Percentiles rank a stretch among this genome's conserved stretches.
phyloP scores from a whole-genome alignment of 352 stramenopile genomes.

The Elongisporangium anandrum region DNA sequence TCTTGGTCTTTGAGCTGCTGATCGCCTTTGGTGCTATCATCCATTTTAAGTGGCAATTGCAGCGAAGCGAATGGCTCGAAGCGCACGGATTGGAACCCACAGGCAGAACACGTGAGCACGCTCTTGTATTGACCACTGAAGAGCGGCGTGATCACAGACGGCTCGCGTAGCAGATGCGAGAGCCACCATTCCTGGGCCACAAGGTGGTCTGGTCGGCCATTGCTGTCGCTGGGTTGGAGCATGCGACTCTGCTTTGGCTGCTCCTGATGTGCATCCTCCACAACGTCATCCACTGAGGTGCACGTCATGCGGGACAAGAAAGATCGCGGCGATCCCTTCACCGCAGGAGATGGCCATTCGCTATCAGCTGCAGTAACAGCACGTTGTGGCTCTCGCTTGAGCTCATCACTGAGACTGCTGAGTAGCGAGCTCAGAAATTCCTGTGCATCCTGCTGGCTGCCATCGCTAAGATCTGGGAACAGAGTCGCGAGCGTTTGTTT shows the following conservation, averaged over 20 bases:
- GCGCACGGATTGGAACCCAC: constrained; percentile 72
- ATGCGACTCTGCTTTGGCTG: background rate
- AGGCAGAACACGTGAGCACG: constrained; percentile 85
- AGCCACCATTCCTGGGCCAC: constrained; percentile 97
- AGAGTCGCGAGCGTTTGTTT: constrained; percentile 71
- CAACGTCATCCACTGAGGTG: background rate
- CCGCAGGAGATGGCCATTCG: background rate
- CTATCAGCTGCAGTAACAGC: background rate
- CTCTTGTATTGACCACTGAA: constrained; percentile 98
- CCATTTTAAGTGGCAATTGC: constrained; percentile 37
- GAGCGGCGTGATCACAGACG: constrained; percentile 93
- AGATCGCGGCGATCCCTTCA: background rate
- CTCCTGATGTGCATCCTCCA: constrained; percentile 24
- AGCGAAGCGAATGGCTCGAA: constrained; percentile 89
- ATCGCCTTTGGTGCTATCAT: background rate
- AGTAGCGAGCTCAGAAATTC: constrained; percentile 93
- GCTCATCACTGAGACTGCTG: constrained; percentile 90
- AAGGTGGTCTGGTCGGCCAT: constrained; percentile 90
- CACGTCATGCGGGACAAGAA: background rate
- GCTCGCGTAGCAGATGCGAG: constrained; percentile 92
- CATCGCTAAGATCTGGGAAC: constrained; percentile 87
- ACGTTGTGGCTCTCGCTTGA: constrained; percentile 52
- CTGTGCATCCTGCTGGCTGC: constrained; percentile 94
- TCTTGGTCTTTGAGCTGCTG: background rate
- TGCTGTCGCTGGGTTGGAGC: constrained; percentile 78